phyloP scores from a whole-genome alignment of 768 basidiomycete genomes.

The Grammothele lineata region DNA sequence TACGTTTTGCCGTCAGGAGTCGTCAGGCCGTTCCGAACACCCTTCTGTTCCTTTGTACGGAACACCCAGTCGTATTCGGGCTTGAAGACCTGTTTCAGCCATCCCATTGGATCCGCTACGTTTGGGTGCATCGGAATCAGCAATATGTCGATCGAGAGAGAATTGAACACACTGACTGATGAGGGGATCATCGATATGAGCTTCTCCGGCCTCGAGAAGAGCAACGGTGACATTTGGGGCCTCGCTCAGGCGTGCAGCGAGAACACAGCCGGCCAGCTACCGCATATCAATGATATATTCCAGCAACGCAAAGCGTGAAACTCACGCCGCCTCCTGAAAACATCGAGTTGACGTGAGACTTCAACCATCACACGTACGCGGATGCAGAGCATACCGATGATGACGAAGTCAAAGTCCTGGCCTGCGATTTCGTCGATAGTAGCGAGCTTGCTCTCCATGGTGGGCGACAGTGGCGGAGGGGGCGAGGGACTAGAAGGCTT shows the following conservation, averaged over 20 bases:
- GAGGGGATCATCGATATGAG: constrained; percentile 5
- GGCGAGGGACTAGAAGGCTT: too few relatives aligned
- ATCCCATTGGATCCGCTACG: constrained; percentile 1
- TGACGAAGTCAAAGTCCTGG: constrained; percentile 20
- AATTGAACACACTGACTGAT: background rate
- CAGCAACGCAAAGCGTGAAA: too few relatives aligned
- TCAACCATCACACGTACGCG: constrained; percentile 2
- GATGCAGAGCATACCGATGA: constrained; percentile 8
- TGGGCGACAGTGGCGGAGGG: too few relatives aligned
- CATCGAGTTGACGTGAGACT: background rate
- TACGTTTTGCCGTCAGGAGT: background rate
- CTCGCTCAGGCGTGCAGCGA: constrained; percentile 35
- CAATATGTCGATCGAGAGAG: background rate
- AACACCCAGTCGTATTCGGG: constrained; percentile 18
- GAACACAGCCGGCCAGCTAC: constrained; percentile 33
- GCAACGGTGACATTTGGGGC: constrained; percentile 31
- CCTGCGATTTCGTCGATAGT: constrained; percentile 10
- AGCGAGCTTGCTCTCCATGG: constrained; percentile 11
- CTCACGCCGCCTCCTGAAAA: background rate
- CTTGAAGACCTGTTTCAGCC: constrained; percentile 6
- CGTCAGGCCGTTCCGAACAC: background rate
- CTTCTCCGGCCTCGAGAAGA: constrained; percentile 30
- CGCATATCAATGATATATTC: background rate
- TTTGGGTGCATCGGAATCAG: background rate
- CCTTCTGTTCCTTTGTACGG: constrained; percentile 3